phyloP scores from a whole-genome alignment of 2,329 filamentous ascomycete genomes.

The Aspergillus costaricaensis region DNA sequence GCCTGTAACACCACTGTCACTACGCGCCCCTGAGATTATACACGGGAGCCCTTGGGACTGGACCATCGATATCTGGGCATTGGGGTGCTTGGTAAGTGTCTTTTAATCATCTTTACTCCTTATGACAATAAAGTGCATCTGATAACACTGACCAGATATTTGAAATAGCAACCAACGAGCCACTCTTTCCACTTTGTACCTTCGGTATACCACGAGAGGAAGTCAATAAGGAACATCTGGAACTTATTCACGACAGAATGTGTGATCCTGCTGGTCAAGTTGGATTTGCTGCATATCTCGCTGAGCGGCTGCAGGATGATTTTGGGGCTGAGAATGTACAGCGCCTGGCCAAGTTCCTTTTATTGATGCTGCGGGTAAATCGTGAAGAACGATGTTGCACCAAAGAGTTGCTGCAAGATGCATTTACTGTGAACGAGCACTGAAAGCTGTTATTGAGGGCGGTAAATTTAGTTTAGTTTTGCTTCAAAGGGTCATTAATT shows the following conservation, averaged over 20 bases:
- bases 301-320: constrained; percentile 15
- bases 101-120: background rate
- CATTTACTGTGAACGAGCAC: constrained; percentile 1
- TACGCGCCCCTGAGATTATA: constrained; percentile 26
- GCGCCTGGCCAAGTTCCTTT: constrained; percentile 18
- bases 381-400: constrained; percentile 3
- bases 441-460: too few species aligned
- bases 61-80: constrained; percentile 24
- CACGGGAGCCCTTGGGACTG: constrained; percentile 15
- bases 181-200: constrained; percentile 18
- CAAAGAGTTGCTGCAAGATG: constrained; percentile 12
- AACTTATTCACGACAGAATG: constrained; percentile 11
- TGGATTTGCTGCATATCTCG: constrained; percentile 16
- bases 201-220: constrained; percentile 19
- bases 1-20: constrained; percentile 19
- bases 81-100: constrained; percentile 26
- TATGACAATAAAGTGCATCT: background rate
- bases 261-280: background rate
- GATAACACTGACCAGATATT: constrained; percentile 19
- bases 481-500: too few species aligned
- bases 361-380: constrained; percentile 16
- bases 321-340: constrained; percentile 19
- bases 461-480: too few species aligned
- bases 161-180: constrained; percentile 24
- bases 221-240: constrained; percentile 15